Base-by-base conservation (phyloP, 2,329 filamentous ascomycete genomes). In the Fusarium sp. region DNA sequence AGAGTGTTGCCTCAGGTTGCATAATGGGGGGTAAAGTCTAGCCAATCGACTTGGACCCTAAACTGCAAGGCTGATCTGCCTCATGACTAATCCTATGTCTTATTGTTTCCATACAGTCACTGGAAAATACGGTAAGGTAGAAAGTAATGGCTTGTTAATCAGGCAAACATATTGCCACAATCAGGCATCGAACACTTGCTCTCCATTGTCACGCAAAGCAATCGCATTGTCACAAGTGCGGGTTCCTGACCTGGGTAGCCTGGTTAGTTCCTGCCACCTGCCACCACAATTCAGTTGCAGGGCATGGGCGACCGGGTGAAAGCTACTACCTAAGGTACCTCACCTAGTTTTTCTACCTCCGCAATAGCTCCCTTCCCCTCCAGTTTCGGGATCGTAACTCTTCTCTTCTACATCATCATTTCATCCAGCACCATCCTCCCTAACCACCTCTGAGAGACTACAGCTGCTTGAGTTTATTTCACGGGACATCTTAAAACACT, bases 371-470 rank as follows among this genome's bases (percentile, higher is more conserved):
- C 61, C 63, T 61, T 44, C 54, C 71, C 72, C 71, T 74, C 72
- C 56, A 51, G 56, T 50, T 52, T 60, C 47, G 30, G 45, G 30
- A 41, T 54, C 26, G 44, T 20, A 38, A 64, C 73, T 70, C 63
- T 65, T 78, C 58, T 41, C 62, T 59, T 70, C 71, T 74, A 63
- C 76, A 78, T 76, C 76, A 78, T 75, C 76, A 70, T 64, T 61
- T 47, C 47, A 44, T 55, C 39, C 44, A 48, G 45, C 50, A 24
- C n/a, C 57, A 41, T 6, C 24, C 34, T 42, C 38, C 41, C 18
- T n/a, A 54, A 41, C 51, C 28, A 41, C 34, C 30, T 44, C 17
- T 22, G 38, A 55, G 36, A 41, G 28, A 45, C 47, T 39, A 44
- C 18, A n/a, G 38, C 39, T 41, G 45, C 39, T 41, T 39, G 32